Evolutionary conservation across 768 basidiomycete species (phyloP).

Genomic region (Phlebiopsis gigantea): DNA sequence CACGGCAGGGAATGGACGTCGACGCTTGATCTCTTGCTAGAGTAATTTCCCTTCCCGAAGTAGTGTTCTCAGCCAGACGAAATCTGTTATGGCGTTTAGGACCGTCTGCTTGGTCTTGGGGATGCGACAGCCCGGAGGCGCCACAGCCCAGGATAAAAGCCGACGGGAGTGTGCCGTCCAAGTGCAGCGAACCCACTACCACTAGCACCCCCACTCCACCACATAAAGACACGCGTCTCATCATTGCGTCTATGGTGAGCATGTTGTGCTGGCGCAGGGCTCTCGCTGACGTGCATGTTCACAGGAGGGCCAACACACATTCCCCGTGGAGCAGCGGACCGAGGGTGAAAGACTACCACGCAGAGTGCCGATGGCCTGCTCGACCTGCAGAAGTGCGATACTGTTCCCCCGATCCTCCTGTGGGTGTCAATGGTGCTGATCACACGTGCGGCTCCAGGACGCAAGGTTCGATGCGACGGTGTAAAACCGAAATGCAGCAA

Average conservation of each 20-base stretch:
- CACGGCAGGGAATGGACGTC: no score
- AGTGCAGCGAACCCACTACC: neutral
- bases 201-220: neutral
- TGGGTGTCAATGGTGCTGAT: neutral
- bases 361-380: constrained; percentile 15
- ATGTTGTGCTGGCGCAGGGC: neutral
- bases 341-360: constrained; percentile 5
- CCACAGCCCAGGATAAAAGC: neutral
- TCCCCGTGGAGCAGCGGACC: neutral
- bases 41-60: no score
- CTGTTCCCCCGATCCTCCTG: neutral
- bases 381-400: constrained; percentile 12
- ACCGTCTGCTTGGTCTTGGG: no score
- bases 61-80: no score
- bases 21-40: no score
- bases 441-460: constrained; percentile 8
- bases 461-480: constrained; percentile 18
- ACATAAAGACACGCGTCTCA: neutral
- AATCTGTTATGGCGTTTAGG: no score
- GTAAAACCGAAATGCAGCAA: constrained; percentile 10
- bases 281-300: neutral
- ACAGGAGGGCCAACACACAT: neutral
- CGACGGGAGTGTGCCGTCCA: neutral
- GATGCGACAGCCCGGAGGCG: neutral
- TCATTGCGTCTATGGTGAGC: neutral